Base-by-base conservation (phyloP, 225 moss, liverwort and hornwort species). In the Sphagnum contortum region DNA sequence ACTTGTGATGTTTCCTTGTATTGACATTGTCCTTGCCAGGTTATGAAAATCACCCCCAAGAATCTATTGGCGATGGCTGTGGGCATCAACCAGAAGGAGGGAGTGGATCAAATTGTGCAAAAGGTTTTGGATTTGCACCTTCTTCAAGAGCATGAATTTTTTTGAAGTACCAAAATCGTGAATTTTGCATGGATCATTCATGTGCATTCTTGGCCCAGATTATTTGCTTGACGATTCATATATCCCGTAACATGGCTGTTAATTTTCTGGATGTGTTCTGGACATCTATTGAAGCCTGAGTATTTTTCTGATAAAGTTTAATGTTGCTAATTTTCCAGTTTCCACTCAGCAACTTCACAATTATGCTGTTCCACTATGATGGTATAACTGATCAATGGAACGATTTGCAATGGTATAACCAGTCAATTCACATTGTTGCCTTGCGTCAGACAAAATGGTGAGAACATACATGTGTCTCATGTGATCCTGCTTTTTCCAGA, bases 21-120 rank as follows among this genome's bases (percentile, higher is more conserved):
- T 55, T 29, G 29, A 29, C 49, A 5, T 60, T 46, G 47, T 62
- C 3, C 54, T 5, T 69, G 59, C 74, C 80, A 90, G 79, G 56
- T 76, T 14, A 50, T 70, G 52, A 67, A 70, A 47, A 47, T 60
- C 5, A 63, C 69, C 61, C 76, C 74, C 5, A 77, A 81, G 65
- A 91, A 88, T 68, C 63, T 95, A 65, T 70, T 95, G 66, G 94
- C 94, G 45, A 82, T 95, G 82, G 80, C 94, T 11, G 87, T 91
- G 0, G 94, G 94, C 68, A 75, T 95, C 76, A 91, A 91, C 68
- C 94, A 91, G 67, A 91, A 88, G 78, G 60, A 45, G 5, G 67
- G 59, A 6, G 94, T 95, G 6, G 61, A 91, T 65, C 72, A 76
- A 58, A 89, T 95, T 50, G 79, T 89, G 48, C 75, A 73, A 45